Conservation (phyloP, 2,329 filamentous ascomycete species). For the Knufia petricola region DNA sequence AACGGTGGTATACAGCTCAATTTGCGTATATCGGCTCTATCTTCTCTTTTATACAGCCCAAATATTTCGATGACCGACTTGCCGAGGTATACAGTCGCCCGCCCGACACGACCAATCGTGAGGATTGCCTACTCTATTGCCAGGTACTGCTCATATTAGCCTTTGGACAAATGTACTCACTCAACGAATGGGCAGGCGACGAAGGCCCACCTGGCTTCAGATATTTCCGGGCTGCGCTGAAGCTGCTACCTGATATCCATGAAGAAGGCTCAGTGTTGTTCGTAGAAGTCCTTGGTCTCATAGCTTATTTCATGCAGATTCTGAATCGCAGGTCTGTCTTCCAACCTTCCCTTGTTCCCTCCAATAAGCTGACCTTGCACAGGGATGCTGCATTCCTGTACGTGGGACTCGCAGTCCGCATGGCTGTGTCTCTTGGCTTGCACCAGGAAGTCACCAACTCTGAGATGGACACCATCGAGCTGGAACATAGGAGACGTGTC, state of each 20-base stretch:
- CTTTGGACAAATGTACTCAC: constrained; percentile 48
- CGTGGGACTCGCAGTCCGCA: constrained; percentile 45
- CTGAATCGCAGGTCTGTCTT: constrained; percentile 35
- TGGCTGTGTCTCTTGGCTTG: constrained; percentile 49
- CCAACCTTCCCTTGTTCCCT: neutral
- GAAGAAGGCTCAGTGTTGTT: constrained; percentile 47
- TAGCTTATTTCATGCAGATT: constrained; percentile 50
- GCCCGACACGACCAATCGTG: constrained; percentile 35
- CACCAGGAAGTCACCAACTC: constrained; percentile 42
- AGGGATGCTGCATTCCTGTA: constrained; percentile 47
- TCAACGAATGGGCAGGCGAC: constrained; percentile 46
- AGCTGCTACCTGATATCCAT: constrained; percentile 46
- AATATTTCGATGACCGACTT: constrained; percentile 39
- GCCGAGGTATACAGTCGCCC: constrained; percentile 36
- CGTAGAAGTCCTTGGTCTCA: constrained; percentile 46
- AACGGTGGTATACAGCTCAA: constrained; percentile 42
- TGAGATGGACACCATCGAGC: constrained; percentile 32
- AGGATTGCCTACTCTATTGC: constrained; percentile 42
- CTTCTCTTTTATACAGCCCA: constrained; percentile 43
- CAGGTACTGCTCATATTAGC: constrained; percentile 46
- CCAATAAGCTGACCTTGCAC: neutral
- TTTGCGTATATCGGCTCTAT: constrained; percentile 50
- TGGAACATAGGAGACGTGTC: constrained; percentile 43
- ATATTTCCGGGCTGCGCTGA: constrained; percentile 45
- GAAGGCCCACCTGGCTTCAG: constrained; percentile 47